Evolutionary conservation across 371 early-diverging fungal species (phyloP).

Genomic region (Saksenaea oblongispora): DNA sequence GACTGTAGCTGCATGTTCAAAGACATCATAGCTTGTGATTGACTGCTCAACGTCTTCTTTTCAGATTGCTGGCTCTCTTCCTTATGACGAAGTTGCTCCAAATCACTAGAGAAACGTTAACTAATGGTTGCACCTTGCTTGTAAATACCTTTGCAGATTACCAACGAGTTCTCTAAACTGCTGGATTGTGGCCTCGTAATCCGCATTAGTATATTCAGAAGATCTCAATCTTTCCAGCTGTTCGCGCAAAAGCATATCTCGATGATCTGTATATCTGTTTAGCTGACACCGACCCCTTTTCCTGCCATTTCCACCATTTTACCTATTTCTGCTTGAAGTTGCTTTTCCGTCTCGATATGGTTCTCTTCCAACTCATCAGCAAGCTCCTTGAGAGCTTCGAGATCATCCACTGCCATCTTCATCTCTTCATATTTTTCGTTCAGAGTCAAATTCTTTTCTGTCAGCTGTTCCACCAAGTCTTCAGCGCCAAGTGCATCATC

Average conservation of each 20-base stretch:
- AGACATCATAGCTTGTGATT: slow-evolving; percentile 86
- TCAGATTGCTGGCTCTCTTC: slow-evolving; percentile 58
- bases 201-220: slow-evolving; percentile 80
- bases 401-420: slow-evolving; percentile 76
- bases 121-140: neutral
- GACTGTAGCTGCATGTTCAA: slow-evolving; percentile 80
- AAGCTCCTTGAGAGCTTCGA: slow-evolving; percentile 88
- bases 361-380: slow-evolving; percentile 92
- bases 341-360: slow-evolving; percentile 84
- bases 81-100: slow-evolving; percentile 67
- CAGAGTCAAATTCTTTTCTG: slow-evolving; percentile 77
- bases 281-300: neutral
- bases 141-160: slow-evolving; percentile 62
- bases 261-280: slow-evolving; percentile 45
- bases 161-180: slow-evolving; percentile 88
- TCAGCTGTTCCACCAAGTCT: slow-evolving; percentile 77
- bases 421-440: slow-evolving; percentile 79
- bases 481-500: slow-evolving; percentile 85
- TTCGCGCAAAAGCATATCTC: slow-evolving; percentile 70
- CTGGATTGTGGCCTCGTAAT: slow-evolving; percentile 81
- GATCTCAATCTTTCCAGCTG: slow-evolving; percentile 59
- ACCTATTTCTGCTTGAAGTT: slow-evolving; percentile 82
- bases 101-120: slow-evolving; percentile 37
- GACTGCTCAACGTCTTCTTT: slow-evolving; percentile 57
- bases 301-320: neutral